A percentile compares a stretch with the other conserved stretches of the same genome.
Evolutionary conservation across 148 eudicot genomes (phyloP).

Genomic region (Rhododendron molle): DNA sequence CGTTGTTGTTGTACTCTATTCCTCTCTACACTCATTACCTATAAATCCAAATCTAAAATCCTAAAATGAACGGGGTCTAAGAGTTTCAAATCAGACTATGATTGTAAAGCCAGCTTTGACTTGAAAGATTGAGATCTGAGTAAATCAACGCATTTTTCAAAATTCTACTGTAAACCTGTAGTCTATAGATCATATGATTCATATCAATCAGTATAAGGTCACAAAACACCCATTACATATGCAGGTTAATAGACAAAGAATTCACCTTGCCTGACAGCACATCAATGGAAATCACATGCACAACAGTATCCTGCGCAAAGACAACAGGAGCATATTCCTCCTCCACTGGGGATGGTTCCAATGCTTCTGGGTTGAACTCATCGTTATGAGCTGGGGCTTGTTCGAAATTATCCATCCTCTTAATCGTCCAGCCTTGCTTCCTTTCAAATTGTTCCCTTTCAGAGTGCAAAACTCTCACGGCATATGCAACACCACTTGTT

Average conservation of each 20-base stretch:
- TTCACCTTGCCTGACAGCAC: constrained; percentile 84
- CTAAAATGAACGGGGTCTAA: no score
- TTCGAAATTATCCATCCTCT: constrained; percentile 67
- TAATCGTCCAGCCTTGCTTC: constrained; percentile 83
- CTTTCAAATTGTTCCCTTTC: constrained; percentile 89
- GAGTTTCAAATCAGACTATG: not conserved
- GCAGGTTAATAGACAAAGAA: not conserved
- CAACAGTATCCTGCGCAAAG: constrained; percentile 85
- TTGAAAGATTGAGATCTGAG: not conserved
- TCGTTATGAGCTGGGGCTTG: constrained; percentile 64
- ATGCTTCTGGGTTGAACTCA: constrained; percentile 52
- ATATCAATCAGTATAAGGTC: not conserved
- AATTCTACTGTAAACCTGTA: not conserved
- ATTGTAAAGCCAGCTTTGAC: not conserved
- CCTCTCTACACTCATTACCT: no score
- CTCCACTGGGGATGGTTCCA: constrained; percentile 68
- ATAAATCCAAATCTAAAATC: no score
- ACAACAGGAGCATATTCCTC: constrained; percentile 97
- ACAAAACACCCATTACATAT: not conserved
- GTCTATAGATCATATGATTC: no score
- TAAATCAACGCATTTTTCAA: not conserved
- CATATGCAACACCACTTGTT: constrained; percentile 98
- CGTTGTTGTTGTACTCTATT: no score
- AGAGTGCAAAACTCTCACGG: constrained; percentile 84
- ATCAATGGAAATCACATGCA: constrained; percentile 82